Evolutionary conservation across 176 grass and related monocot species (phyloP), one percentile per base, ranked within the genome.

Genomic region (Chloris gayana): DNA sequence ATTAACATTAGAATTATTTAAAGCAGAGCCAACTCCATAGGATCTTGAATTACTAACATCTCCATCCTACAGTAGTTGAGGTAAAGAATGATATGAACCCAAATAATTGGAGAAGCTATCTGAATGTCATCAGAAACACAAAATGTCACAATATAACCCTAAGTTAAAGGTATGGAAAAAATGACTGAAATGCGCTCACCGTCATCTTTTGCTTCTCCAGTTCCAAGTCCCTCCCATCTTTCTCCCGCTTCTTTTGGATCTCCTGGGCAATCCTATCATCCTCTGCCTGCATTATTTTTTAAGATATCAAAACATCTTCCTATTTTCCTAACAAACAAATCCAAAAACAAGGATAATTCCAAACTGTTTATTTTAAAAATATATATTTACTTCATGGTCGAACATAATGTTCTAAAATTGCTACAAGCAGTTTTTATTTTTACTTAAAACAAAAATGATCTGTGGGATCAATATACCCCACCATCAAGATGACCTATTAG

Each of bases 21-120:
- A 84, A 85, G 64, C 54, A 65, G 82, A 86, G 61, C 80, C 80
- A 85, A 74, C 72, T 79, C 78, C 65, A 61, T 73, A 34, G 70
- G 56, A 82, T 92, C 89, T 89, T 69, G 94, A 88, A 57, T 87
- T 92, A 77, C 44, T 44, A 69, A 64, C 67, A 85, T 86, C 82
- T 67, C 84, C 81, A 66, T 91, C 97, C 97, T 99, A 95, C 90
- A 98, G 88, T 91, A 94, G 92, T 98, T 93, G 89, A 99, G 79
- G 96, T 98, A 91, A 99, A 99, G 89, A 99, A 91, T 29, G 83
- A 94, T 90, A 91, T 91, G 89, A 94, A 91, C 89, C 89, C 54
- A 91, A 87, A 89, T 83, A 94, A 89, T 94, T 75, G 89, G 84
- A 89, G 86, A 96, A 99, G 89, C 87, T 99, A 95, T 94, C 90